These are phyloP conservation scores for Echinosophora koreensis DNA, from an alignment of 306 rosid genomes.

Conservation along the genomic window DNA sequence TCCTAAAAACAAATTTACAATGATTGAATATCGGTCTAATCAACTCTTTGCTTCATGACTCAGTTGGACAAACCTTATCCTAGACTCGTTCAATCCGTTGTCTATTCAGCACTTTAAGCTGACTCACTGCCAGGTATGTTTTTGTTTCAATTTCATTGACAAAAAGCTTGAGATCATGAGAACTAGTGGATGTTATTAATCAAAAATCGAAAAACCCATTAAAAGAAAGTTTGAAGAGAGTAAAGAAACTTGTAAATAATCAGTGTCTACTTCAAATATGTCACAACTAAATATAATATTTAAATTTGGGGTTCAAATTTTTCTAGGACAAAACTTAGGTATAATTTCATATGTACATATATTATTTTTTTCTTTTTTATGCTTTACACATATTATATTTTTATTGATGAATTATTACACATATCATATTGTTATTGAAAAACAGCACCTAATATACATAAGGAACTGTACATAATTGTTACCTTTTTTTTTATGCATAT, in stretches of 20 bases:
- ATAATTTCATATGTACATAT: too few species aligned
- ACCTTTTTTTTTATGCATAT: too few species aligned
- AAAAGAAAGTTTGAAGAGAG: not conserved
- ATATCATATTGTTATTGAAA: too few species aligned
- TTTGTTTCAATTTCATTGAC: not conserved
- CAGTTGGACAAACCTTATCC: slow-evolving; percentile 32
- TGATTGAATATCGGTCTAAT: slow-evolving; percentile 1
- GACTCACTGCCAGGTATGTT: slow-evolving; percentile 44
- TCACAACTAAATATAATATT: not conserved
- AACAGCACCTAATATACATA: too few species aligned
- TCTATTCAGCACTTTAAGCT: slow-evolving; percentile 38
- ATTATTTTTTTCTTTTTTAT: too few species aligned
- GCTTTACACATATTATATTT: too few species aligned
- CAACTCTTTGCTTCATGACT: slow-evolving; percentile 13
- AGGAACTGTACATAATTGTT: too few species aligned
- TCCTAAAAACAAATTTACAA: not conserved
- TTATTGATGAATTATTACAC: too few species aligned
- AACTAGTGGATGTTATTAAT: too few species aligned
- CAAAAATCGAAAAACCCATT: too few species aligned
- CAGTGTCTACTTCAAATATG: not conserved
- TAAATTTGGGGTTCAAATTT: not conserved
- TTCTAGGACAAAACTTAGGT: too few species aligned
- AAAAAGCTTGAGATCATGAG: not conserved
- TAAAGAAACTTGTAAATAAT: not conserved
- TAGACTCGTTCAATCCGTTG: not conserved